phyloP scores from a whole-genome alignment of 1,139 yeast species.

The Blastobotrys indianensis region DNA sequence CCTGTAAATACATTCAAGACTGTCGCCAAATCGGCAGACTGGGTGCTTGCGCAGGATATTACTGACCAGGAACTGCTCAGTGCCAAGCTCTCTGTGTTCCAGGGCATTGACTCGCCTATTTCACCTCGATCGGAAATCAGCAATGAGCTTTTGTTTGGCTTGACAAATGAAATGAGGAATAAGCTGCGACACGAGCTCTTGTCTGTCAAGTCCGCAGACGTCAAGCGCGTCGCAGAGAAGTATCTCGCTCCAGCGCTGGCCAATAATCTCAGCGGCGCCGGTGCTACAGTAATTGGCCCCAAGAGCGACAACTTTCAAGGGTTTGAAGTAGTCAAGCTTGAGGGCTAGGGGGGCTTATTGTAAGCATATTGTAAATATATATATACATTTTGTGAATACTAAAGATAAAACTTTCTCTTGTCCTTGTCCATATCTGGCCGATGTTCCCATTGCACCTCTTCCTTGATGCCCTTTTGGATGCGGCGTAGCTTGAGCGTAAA shows the following conservation, averaged over 20 bases:
- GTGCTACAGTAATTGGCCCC: slow-evolving; percentile 52
- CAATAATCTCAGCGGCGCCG: slow-evolving; percentile 22
- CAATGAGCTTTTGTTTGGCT: slow-evolving; percentile 56
- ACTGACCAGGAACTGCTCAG: slow-evolving; percentile 67
- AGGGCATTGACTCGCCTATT: slow-evolving; percentile 83
- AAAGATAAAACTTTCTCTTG: slow-evolving; percentile 84
- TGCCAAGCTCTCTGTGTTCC: slow-evolving; percentile 87
- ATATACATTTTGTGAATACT: slow-evolving; percentile 17
- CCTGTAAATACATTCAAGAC: slow-evolving; percentile 63
- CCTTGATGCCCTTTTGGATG: slow-evolving; percentile 83
- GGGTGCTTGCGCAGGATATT: slow-evolving; percentile 50
- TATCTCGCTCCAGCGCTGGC: slow-evolving; percentile 41
- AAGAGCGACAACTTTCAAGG: slow-evolving; percentile 37
- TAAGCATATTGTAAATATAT: slow-evolving; percentile 12
- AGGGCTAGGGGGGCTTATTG: too few species aligned
- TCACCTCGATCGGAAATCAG: slow-evolving; percentile 77
- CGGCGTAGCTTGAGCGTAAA: slow-evolving; percentile 85
- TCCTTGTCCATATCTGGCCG: slow-evolving; percentile 94
- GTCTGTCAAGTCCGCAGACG: slow-evolving; percentile 57
- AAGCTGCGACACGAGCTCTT: slow-evolving; percentile 67
- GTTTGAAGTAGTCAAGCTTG: slow-evolving; percentile 28
- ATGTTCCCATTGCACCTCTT: slow-evolving; percentile 95
- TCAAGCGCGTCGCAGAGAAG: slow-evolving; percentile 55
- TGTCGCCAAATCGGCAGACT: slow-evolving; percentile 51
- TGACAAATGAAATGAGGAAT: slow-evolving; percentile 78